Conservation (phyloP, 352 stramenopile genomes). For the Nothophytophthora sp. region DNA sequence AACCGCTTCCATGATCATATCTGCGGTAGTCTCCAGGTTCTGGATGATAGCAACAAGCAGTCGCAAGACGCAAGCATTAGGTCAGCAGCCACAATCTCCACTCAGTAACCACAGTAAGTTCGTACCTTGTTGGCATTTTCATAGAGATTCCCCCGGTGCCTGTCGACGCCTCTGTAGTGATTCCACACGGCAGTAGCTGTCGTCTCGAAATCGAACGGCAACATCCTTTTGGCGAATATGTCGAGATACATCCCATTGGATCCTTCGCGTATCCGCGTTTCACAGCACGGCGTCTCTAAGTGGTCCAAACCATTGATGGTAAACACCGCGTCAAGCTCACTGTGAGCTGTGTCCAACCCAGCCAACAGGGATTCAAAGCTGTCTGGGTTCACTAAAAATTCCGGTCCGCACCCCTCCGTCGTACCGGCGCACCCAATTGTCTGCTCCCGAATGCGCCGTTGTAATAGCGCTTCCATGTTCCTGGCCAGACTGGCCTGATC, state of each 20-base stretch:
- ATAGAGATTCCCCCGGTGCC: constrained; percentile 14
- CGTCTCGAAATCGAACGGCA: constrained; percentile 40
- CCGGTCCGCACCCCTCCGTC: constrained; percentile 6
- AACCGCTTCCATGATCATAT: constrained; percentile 62
- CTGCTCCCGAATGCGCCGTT: constrained; percentile 17
- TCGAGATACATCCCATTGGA: constrained; percentile 36
- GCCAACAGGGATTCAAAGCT: constrained; percentile 26
- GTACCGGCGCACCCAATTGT: not conserved
- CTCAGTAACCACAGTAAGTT: too few species aligned
- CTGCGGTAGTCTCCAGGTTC: constrained; percentile 24
- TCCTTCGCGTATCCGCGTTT: constrained; percentile 29
- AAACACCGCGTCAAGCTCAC: constrained; percentile 34
- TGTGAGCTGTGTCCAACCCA: constrained; percentile 30
- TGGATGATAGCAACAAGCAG: constrained; percentile 24
- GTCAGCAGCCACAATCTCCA: too few species aligned
- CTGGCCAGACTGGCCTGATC: constrained; percentile 29
- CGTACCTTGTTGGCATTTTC: constrained; percentile 20
- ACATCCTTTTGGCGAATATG: constrained; percentile 35
- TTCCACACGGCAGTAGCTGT: constrained; percentile 37
- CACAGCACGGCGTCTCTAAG: constrained; percentile 16
- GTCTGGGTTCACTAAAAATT: constrained; percentile 25
- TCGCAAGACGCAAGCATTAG: too few species aligned
- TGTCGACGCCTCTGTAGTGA: constrained; percentile 35
- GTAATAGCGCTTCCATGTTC: constrained; percentile 26
- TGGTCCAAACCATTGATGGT: constrained; percentile 17